Conservation (phyloP, 179 eudicot genomes). For the Beta corolliflora region DNA sequence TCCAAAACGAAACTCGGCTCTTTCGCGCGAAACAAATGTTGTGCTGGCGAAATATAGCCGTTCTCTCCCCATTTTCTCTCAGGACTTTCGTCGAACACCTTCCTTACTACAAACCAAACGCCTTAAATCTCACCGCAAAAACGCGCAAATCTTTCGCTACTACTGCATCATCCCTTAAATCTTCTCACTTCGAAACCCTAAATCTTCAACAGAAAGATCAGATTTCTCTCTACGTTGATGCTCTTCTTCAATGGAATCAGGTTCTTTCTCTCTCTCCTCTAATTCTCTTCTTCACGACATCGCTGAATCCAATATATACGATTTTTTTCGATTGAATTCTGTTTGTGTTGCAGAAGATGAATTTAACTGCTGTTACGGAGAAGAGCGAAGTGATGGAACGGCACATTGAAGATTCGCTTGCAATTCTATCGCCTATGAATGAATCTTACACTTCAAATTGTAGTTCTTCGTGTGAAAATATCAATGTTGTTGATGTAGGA, state of each 20-base stretch:
- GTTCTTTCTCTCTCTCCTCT: conserved; percentile 25
- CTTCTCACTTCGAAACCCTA: conserved; percentile 49
- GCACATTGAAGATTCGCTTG: conserved; percentile 86
- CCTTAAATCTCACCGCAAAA: conserved; percentile 20
- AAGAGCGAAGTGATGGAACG: conserved; percentile 79
- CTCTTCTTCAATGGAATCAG: conserved; percentile 95
- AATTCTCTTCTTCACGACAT: not conserved
- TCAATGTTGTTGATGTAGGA: conserved; percentile 82
- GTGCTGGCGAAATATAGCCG: conserved; percentile 19
- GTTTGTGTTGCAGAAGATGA: conserved; percentile 66
- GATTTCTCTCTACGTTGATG: conserved; percentile 60
- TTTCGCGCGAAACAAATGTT: conserved; percentile 43
- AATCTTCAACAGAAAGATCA: conserved; percentile 53
- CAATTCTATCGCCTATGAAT: conserved; percentile 64
- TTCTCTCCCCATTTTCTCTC: conserved; percentile 36
- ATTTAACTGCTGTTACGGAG: conserved; percentile 77
- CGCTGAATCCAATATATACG: not conserved
- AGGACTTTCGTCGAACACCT: conserved; percentile 85
- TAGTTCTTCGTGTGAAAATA: conserved; percentile 44
- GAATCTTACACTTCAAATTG: conserved; percentile 54
- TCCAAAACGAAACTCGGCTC: no score
- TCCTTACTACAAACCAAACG: conserved; percentile 30
- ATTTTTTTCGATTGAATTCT: not conserved
- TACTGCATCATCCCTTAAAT: conserved; percentile 24
- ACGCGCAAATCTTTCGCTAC: conserved; percentile 24